Percentiles rank a stretch among this genome's conserved stretches.
Conservation (phyloP, 768 basidiomycete species). For the Leccinellum luteum region DNA sequence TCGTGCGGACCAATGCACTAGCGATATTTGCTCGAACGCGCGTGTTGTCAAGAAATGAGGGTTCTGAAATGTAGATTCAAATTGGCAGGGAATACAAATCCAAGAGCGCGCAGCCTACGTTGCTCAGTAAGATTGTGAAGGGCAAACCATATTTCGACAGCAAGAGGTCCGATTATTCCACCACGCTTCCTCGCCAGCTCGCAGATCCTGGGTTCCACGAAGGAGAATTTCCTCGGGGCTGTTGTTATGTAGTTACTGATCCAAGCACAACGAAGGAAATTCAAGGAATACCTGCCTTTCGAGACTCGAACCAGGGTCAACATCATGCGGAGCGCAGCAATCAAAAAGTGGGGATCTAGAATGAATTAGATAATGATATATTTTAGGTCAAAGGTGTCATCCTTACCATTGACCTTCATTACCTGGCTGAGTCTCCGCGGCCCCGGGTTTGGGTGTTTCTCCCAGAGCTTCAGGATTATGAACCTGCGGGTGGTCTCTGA, state of each 20-base stretch:
- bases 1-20: slow-evolving; percentile 11
- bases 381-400: too few species aligned
- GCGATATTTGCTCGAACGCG: slow-evolving; percentile 19
- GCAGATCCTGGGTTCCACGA: slow-evolving; percentile 13
- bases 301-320: slow-evolving; percentile 13
- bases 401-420: slow-evolving; percentile 14
- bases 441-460: background rate
- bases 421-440: slow-evolving; percentile 8
- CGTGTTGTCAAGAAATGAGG: slow-evolving; percentile 2
- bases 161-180: slow-evolving; percentile 16
- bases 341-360: slow-evolving; percentile 9
- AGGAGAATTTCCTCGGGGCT: background rate
- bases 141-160: slow-evolving; percentile 19
- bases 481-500: slow-evolving; percentile 8
- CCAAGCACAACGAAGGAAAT: too few species aligned
- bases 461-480: background rate
- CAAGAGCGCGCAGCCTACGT: background rate
- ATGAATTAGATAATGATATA: background rate
- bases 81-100: background rate
- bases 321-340: slow-evolving; percentile 20
- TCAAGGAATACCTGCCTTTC: slow-evolving; percentile 13
- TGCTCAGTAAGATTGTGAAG: slow-evolving; percentile 6
- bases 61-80: slow-evolving; percentile 1
- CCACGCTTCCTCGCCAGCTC: slow-evolving; percentile 8
- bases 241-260: too few species aligned